Base-by-base conservation (phyloP, 75 land plant species). In the Picea sitchensis region DNA sequence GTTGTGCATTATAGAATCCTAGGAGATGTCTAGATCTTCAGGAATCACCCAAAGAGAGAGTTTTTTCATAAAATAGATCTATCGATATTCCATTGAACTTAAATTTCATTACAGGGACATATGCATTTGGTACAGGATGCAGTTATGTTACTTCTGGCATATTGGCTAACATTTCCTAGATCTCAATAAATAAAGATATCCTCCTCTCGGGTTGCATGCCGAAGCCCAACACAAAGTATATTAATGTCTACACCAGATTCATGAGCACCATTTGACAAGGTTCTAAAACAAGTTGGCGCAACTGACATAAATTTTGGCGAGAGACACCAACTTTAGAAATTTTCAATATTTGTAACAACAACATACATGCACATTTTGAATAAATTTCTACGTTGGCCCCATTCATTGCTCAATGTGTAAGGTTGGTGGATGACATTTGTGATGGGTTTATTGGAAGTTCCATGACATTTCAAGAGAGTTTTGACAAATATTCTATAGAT, bases 221-320 rank as follows among this genome's bases (percentile, higher is more conserved):
- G 86, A 65, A 96, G 99, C n/a, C 99, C 99, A 74, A 96, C 97
- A 79, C 96, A 96, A 57, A 96, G 89, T 34, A 96, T 94, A 73
- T 96, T 94, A 65, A 96, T 94, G 84, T 96, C 98, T 17, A 96
- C 92, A 23, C 98, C 96, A 63, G 98, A 96, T 5, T 96, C 98
- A 87, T 96, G 98, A 31, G 92, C 98, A 26, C 26, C 26, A 26
- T 26, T 26, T 26, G 26, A 26, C 26, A 26, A 26, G 26, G 26
- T 26, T 26, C 26, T 26, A 26, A 26, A 26, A 26, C 26, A 26
- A 26, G 26, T 26, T 26, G 26, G 26, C 26, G 26, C 26, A 26
- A 26, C 26, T 26, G 26, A 26, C 26, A 26, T 26, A 26, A 26
- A 26, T 26, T 26, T 26, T 26, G 26, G 26, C 26, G 26, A 26